phyloP scores from a whole-genome alignment of 2,329 filamentous ascomycete genomes.

The Helicocarpus griseus region DNA sequence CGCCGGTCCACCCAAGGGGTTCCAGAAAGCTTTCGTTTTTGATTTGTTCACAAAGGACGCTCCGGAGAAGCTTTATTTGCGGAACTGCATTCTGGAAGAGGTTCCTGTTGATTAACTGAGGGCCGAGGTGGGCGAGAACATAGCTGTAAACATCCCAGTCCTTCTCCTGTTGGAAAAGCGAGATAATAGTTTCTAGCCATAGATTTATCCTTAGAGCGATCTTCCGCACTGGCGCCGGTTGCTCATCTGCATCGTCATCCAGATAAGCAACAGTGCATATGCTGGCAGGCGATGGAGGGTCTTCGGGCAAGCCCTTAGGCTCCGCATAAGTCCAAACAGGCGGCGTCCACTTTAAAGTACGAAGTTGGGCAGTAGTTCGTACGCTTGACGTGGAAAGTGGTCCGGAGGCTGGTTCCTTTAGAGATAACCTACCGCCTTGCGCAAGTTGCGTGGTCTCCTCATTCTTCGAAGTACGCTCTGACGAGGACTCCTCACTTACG shows the following conservation, averaged over 20 bases:
- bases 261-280: conserved; percentile 42
- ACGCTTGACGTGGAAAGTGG: conserved; percentile 23
- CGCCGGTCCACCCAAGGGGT: conserved; percentile 64
- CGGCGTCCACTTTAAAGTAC: conserved; percentile 28
- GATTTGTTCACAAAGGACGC: conserved; percentile 72
- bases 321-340: conserved; percentile 51
- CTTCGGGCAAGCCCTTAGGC: conserved; percentile 44
- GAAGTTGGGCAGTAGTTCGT: conserved; percentile 24
- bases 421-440: conserved; percentile 21
- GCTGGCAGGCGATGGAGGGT: conserved; percentile 41
- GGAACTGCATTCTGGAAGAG: conserved; percentile 66
- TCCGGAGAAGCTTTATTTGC: conserved; percentile 66
- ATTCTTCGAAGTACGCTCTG: conserved; percentile 25
- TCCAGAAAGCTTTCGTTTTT: conserved; percentile 68
- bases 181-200: conserved; percentile 70
- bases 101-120: conserved; percentile 81
- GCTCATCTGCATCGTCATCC: conserved; percentile 25
- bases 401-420: conserved; percentile 22
- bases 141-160: conserved; percentile 95
- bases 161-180: conserved; percentile 62
- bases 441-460: conserved; percentile 25
- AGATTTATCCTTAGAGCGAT: conserved; percentile 48
- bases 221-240: conserved; percentile 20
- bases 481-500: conserved; percentile 31
- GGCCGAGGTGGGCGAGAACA: conserved; percentile 72